Evolutionary conservation across 2,329 filamentous ascomycete genomes (phyloP), one percentile per base, ranked within the genome.

Genomic region (Thermomyces lanuginosus): DNA sequence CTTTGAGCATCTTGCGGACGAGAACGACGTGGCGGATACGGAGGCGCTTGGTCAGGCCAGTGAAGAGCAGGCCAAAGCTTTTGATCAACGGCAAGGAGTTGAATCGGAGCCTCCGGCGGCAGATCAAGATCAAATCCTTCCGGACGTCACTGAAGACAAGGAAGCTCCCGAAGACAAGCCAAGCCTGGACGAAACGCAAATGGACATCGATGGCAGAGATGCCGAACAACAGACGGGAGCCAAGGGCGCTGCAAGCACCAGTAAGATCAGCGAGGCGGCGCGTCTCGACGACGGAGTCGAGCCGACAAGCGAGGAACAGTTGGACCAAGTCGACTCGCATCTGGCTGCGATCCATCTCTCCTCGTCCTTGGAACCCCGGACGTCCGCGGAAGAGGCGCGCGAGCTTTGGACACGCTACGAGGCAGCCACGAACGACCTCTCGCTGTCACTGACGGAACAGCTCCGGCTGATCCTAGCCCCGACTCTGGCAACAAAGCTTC

Each of bases 381-480:
- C 61, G 3, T 56, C 64, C 2, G 48, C 60, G 19, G 56, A 63
- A 14, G 63, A 69, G 35, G 72, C 84, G 14, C 70, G 82, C 33
- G 63, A 71, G 27, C 71, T 86, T 42, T 98, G 91, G 89, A 68
- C 72, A 6, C 66, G 74, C 31, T 89, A 92, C 55, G 84, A 95
- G 53, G 66, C 67, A 34, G 69, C 74, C 29, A 95, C 89, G 0
- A 82, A 89, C 37, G 67, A 77, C 24, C 75, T 93, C 30, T 91
- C 89, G 0, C 69, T 92, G 30, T 76, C 82, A 2, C 64, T 99
- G 8, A 92, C 86, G 1, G 89, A 92, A 37, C 89, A 95, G 46
- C 74, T 99, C 10, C 82, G 89, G 14, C 72, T 99, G 8, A 95
- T 99, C 43, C 74, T 99, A 20, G 81, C 81, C 0, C 89, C 91